These are phyloP conservation scores for Colletotrichum limetticola DNA, from an alignment of 2,329 filamentous ascomycete species.

Conservation along the genomic window DNA sequence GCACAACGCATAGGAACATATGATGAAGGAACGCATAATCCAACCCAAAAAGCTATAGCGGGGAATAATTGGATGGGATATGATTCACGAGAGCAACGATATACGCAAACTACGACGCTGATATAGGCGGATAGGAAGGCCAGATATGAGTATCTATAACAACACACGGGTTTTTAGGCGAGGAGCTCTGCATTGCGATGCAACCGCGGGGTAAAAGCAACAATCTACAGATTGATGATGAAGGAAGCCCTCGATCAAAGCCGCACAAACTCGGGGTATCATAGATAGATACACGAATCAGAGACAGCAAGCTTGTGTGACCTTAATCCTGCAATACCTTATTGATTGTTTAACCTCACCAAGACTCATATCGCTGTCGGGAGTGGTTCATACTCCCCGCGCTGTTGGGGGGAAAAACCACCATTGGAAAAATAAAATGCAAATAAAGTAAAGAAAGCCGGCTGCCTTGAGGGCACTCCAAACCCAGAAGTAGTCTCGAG, in stretches of 20 bases:
- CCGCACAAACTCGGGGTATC: neutral
- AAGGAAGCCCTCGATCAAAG: neutral
- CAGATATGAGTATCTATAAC: neutral
- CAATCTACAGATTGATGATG: neutral
- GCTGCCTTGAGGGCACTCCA: neutral
- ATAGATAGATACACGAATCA: neutral
- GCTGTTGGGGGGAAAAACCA: neutral
- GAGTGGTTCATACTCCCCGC: neutral
- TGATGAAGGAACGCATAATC: neutral
- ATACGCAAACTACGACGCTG: neutral
- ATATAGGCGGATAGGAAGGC: neutral
- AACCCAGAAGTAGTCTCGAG: neutral
- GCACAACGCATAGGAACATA: neutral
- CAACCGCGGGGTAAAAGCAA: neutral
- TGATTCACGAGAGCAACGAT: neutral
- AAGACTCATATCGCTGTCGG: neutral
- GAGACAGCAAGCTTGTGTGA: neutral
- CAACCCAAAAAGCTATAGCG: neutral
- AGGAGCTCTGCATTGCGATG: neutral
- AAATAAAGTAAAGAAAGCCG: neutral
- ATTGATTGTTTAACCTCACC: neutral
- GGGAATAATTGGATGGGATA: neutral
- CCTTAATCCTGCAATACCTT: neutral
- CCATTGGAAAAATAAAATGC: neutral
- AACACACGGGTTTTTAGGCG: neutral